A percentile compares a stretch with the other conserved stretches of the same genome.
phyloP scores from a whole-genome alignment of 192 early-diverging fungal genomes.

The Coemansia furcata region DNA sequence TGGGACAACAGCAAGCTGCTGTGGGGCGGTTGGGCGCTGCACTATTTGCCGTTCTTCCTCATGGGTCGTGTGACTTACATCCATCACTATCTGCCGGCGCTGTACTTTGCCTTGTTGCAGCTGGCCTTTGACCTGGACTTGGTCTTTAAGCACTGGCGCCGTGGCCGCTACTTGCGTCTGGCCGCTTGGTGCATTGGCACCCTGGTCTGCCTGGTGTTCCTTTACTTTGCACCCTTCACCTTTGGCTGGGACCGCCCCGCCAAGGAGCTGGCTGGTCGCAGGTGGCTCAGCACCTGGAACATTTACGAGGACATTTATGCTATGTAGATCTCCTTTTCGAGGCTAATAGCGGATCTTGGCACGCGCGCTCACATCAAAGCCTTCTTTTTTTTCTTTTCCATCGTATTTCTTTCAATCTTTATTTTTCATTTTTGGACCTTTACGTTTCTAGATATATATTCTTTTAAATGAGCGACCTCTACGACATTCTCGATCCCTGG shows the following conservation, averaged over 20 bases:
- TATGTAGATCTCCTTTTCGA: slow-evolving; percentile 5
- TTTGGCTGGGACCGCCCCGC: slow-evolving; percentile 77
- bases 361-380: neutral
- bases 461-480: slow-evolving; percentile 50
- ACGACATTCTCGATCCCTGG: slow-evolving; percentile 54
- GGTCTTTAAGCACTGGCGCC: slow-evolving; percentile 55
- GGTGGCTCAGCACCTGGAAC: slow-evolving; percentile 81
- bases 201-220: slow-evolving; percentile 33
- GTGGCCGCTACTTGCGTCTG: slow-evolving; percentile 58
- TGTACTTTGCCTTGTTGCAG: slow-evolving; percentile 77
- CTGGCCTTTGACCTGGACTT: slow-evolving; percentile 76
- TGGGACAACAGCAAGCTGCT: slow-evolving; percentile 74
- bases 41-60: slow-evolving; percentile 90
- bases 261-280: slow-evolving; percentile 53
- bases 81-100: slow-evolving; percentile 92
- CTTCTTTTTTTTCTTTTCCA: neutral
- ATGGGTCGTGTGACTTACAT: slow-evolving; percentile 91
- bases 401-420: neutral
- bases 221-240: slow-evolving; percentile 74
- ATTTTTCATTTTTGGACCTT: neutral
- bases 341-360: neutral
- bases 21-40: slow-evolving; percentile 78
- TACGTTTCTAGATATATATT: neutral
- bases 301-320: slow-evolving; percentile 55
- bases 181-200: slow-evolving; percentile 35